Percentiles rank a stretch among this genome's conserved stretches.
phyloP scores from a whole-genome alignment of 495 filamentous ascomycete genomes.

The Podospora australis region DNA sequence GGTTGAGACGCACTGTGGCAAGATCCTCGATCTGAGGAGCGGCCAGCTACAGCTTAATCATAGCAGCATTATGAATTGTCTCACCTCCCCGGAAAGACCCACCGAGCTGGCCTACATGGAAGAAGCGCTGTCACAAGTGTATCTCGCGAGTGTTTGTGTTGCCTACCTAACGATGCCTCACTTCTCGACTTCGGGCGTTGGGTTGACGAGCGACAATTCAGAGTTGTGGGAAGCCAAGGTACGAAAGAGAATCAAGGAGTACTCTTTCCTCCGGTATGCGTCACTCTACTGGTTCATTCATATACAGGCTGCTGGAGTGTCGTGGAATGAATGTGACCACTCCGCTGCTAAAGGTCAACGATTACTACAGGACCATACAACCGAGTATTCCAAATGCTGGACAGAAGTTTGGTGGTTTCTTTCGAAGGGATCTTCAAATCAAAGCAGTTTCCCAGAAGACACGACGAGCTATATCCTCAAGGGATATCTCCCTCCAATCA shows the following conservation, averaged over 20 bases:
- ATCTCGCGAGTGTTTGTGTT: neutral
- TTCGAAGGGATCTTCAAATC: neutral
- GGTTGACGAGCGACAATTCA: no score
- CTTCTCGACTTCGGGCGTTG: no score
- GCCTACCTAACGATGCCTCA: neutral
- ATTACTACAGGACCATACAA: no score
- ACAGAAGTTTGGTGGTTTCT: neutral
- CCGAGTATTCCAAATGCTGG: neutral
- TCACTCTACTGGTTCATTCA: neutral
- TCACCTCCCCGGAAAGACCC: neutral
- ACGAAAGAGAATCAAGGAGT: neutral
- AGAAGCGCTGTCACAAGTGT: neutral
- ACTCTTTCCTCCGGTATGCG: neutral
- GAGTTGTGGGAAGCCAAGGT: neutral
- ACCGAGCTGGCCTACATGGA: neutral
- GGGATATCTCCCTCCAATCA: no score
- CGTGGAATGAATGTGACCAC: no score
- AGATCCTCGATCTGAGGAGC: neutral
- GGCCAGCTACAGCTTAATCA: neutral
- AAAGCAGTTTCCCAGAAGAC: no score
- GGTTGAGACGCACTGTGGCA: neutral
- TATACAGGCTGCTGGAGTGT: neutral
- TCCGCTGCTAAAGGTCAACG: no score
- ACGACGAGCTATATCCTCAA: no score
- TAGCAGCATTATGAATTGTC: neutral